Base-by-base conservation (phyloP, 2,329 filamentous ascomycete species). In the Nemania serpens region DNA sequence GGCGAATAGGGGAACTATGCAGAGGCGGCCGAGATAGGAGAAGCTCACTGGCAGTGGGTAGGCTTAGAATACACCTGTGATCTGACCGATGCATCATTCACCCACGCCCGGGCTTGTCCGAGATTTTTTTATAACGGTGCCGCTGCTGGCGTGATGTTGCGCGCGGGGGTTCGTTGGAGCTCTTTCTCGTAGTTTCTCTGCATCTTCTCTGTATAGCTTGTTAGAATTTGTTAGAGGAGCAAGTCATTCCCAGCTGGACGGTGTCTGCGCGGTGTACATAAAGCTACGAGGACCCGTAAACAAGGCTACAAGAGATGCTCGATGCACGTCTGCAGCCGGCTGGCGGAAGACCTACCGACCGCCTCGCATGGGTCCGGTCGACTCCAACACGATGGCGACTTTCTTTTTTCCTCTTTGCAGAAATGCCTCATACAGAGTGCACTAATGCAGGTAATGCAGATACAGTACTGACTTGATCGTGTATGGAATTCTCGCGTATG, bases 341-440 rank as follows among this genome's bases (percentile, higher is more conserved):
- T 59, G 53, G 53, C 58, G 61, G 61, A 64, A 62, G 52, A 39
- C 58, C 33, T 64, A 59, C 64, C 64, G 64, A 60, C 45, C 53
- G 60, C 60, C 49, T 46, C 64, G 64, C 64, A 58, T 55, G 50
- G 47, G 15, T 55, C 25, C 7, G 25, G 25, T 7, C 45, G 60
- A 58, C 63, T 58, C 60, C 63, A 61, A 65, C 54, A 63, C 43
- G 33, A 48, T 47, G 46, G 33, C 45, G 29, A 34, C 47, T 13
- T 20, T 55, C 25, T 29, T 29, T 29, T 29, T 29, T 29, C 25
- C 25, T 29, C 25, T 57, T 49, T 50, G 55, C 55, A 64, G 61
- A 66, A 66, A 66, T 66, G 56, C 64, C 64, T 66, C 64, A 66
- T 64, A 62, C 42, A 29, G 34, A 45, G 20, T 15, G 9, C 41